Evolutionary conservation across 1,139 yeast species (phyloP), one percentile per base, ranked within the genome.

Genomic region (Yamadazyma conglobata): DNA sequence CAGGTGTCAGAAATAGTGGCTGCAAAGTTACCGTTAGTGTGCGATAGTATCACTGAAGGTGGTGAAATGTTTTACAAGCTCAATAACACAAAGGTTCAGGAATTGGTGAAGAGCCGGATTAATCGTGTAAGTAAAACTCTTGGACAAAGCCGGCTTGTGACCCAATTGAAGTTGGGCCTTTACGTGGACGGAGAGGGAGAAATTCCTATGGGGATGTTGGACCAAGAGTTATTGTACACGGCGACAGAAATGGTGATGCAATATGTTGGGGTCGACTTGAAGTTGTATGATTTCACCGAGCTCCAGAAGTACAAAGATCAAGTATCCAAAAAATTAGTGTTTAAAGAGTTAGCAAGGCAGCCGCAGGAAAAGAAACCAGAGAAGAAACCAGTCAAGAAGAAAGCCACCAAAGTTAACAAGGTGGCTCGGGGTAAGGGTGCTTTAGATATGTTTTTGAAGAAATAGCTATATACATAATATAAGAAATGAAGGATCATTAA

Each of bases 351-450:
- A n/a, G 36, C 35, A 11, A 33, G 28, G 11, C 15, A 30, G 5
- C 56, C 39, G 22, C 34, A 39, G 3, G 38, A 11, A 50, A 43
- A 50, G 31, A 55, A 56, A 28, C 30, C 43, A 3, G 45, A 41
- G 26, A 54, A 50, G 22, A 33, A 32, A 8, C 28, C 22, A 10
- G 12, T 18, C 4, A 35, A 35, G 11, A 34, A 27, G 15, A 33
- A 32, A 20, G 30, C 15, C 9, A 28, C 22, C 5, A 37, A 49
- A 22, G 37, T 40, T 13, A 45, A 39, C 1, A 54, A 52, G 33
- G 73, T 68, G 38, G 73, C 74, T 1, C 64, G 60, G 9, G 77
- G 77, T 1, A 71, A 64, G 43, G 86, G 86, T 2, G 82, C 83
- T 2, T 58, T 79, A 19, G 86, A 79, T 47, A 70, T 75, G 29